These are phyloP conservation scores for Ascochyta viciae-villosae DNA, from an alignment of 2,329 filamentous ascomycete species.

Conservation along the genomic window DNA sequence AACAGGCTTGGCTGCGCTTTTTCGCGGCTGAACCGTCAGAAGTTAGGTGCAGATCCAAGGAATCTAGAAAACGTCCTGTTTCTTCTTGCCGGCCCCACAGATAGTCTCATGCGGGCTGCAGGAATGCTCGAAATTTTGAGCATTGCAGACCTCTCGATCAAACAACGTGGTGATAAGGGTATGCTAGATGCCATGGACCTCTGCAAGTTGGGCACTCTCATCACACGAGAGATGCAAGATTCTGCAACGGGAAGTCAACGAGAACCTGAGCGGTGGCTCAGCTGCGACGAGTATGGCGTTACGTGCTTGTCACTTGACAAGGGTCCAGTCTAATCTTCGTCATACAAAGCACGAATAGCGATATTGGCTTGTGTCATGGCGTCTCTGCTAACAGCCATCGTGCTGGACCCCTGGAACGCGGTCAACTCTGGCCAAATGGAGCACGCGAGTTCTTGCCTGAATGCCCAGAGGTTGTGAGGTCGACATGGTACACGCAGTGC, in stretches of 20 bases:
- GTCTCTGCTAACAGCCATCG: conserved; percentile 21
- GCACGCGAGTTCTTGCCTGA: conserved; percentile 16
- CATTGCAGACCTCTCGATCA: conserved; percentile 15
- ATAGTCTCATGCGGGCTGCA: conserved; percentile 23
- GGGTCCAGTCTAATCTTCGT: conserved; percentile 36
- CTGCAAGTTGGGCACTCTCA: conserved; percentile 9
- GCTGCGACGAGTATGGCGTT: conserved; percentile 13
- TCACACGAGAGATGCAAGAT: conserved; percentile 11
- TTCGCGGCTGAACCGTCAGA: conserved; percentile 29
- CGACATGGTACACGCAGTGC: conserved; percentile 20
- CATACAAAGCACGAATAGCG: conserved; percentile 35
- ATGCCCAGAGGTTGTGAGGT: conserved; percentile 8
- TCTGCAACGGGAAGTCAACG: conserved; percentile 17
- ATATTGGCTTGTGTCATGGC: conserved; percentile 40
- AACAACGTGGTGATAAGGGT: conserved; percentile 28
- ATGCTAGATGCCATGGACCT: neutral
- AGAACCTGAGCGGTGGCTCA: conserved; percentile 16
- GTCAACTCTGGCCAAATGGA: conserved; percentile 27
- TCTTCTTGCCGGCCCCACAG: conserved; percentile 32
- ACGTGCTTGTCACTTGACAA: conserved; percentile 23
- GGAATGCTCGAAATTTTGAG: conserved; percentile 13
- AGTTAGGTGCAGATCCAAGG: conserved; percentile 31
- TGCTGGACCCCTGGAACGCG: conserved; percentile 25
- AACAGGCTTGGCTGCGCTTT: conserved; percentile 34
- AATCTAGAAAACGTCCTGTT: conserved; percentile 34